Conservation (phyloP, 2,329 filamentous ascomycete species). For the Tetracladium maxilliforme region DNA sequence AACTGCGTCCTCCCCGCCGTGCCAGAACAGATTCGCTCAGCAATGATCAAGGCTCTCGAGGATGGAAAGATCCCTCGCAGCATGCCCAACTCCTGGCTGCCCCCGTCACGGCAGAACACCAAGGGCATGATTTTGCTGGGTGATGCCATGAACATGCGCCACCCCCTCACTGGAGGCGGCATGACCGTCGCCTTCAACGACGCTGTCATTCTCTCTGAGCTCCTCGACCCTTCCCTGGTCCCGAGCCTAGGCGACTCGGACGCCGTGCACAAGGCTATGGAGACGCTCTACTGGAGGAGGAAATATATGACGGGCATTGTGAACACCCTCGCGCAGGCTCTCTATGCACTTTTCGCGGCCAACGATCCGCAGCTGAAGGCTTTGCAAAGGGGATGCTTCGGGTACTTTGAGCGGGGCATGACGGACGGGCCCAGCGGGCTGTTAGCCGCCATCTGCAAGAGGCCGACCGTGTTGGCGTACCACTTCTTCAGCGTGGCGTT, state of each 20-base stretch:
- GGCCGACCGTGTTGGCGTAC: conserved; percentile 65
- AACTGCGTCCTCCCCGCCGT: conserved; percentile 69
- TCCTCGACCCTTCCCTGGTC: conserved; percentile 56
- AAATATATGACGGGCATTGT: conserved; percentile 77
- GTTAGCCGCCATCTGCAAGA: conserved; percentile 65
- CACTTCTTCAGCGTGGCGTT: conserved; percentile 95
- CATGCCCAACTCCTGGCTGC: conserved; percentile 95
- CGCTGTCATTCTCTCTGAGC: conserved; percentile 58
- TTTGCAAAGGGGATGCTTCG: conserved; percentile 81
- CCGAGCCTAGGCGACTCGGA: conserved; percentile 53
- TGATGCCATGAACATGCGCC: conserved; percentile 98
- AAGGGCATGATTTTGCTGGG: conserved; percentile 71
- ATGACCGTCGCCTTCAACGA: conserved; percentile 98
- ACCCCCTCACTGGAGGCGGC: conserved; percentile 88
- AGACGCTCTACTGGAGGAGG: conserved; percentile 71
- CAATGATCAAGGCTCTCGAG: conserved; percentile 63
- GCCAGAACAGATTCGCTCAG: conserved; percentile 55
- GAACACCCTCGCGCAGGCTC: conserved; percentile 92
- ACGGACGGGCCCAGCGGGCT: conserved; percentile 70
- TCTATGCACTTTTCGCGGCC: conserved; percentile 85
- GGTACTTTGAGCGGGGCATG: conserved; percentile 68
- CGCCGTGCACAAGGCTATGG: conserved; percentile 54
- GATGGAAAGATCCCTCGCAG: conserved; percentile 60
- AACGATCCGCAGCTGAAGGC: conserved; percentile 62
- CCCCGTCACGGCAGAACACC: conserved; percentile 55